Conservation (phyloP, 768 basidiomycete species). For the Candolleomyces efflorescens region DNA sequence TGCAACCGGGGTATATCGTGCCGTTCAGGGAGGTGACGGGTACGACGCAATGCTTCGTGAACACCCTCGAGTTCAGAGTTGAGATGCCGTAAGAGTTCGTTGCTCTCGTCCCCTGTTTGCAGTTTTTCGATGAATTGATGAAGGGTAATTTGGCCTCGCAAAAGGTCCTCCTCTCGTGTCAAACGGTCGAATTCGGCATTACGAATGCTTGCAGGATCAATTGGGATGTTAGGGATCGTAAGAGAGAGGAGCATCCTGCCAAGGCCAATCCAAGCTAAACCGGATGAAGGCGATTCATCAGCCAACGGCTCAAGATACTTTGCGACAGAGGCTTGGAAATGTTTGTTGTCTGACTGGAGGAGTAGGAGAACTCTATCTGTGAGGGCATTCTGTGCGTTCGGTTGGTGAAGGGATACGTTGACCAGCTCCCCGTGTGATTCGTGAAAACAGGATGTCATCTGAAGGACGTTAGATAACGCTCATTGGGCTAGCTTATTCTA, state of each 20-base stretch:
- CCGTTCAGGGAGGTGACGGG: slow-evolving; percentile 28
- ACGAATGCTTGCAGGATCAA: slow-evolving; percentile 80
- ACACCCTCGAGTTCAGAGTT: slow-evolving; percentile 26
- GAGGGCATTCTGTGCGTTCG: not conserved
- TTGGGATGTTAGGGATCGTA: slow-evolving; percentile 76
- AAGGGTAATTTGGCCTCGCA: slow-evolving; percentile 48
- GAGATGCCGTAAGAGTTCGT: slow-evolving; percentile 45
- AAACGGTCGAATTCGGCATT: slow-evolving; percentile 42
- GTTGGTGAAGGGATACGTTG: not conserved
- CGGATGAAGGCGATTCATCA: slow-evolving; percentile 7
- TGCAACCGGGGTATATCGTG: slow-evolving; percentile 47
- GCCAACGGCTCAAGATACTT: not conserved
- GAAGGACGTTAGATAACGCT: slow-evolving; percentile 33
- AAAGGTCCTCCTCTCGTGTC: slow-evolving; percentile 31
- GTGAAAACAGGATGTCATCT: not conserved
- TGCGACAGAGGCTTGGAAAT: not conserved
- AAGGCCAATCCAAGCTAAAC: slow-evolving; percentile 55
- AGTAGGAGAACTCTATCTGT: not conserved
- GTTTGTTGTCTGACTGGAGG: not conserved
- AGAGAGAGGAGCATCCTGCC: slow-evolving; percentile 60
- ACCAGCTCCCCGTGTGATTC: not conserved
- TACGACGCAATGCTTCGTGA: slow-evolving; percentile 19
- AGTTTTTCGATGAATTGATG: slow-evolving; percentile 53
- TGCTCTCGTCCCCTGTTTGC: slow-evolving; percentile 52
- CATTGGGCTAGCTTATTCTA: not conserved